phyloP scores from a whole-genome alignment of 768 basidiomycete species.

The Glaciozyma antarctica region DNA sequence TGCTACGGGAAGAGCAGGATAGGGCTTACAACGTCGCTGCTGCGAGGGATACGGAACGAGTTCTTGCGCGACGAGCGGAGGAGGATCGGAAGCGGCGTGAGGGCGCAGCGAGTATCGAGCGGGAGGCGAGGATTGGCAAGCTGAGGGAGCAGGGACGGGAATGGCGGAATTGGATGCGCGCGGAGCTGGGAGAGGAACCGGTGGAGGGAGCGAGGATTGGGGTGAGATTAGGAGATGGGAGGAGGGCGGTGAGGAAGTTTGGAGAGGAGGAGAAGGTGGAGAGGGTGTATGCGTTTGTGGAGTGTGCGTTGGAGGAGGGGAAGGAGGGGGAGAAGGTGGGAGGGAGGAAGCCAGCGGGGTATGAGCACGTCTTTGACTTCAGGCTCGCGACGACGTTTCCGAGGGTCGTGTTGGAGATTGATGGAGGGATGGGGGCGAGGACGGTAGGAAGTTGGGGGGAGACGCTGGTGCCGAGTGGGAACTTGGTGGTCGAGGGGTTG shows the following conservation, averaged over 20 bases:
- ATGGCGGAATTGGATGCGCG: conserved; percentile 51
- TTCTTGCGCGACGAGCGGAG: conserved; percentile 50
- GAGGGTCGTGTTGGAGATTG: conserved; percentile 41
- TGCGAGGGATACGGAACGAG: conserved; percentile 57
- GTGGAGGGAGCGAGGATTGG: conserved; percentile 48
- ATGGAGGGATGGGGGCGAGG: conserved; percentile 37
- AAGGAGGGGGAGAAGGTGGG: conserved; percentile 27
- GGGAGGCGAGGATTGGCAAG: conserved; percentile 35
- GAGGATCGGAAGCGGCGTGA: conserved; percentile 40
- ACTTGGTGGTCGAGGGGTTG: conserved; percentile 40
- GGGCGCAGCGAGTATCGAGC: conserved; percentile 7
- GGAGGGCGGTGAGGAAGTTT: conserved; percentile 55
- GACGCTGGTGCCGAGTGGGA: conserved; percentile 36
- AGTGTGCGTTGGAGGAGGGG: conserved; percentile 44
- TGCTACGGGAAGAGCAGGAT: conserved; percentile 62
- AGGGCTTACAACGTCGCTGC: conserved; percentile 62
- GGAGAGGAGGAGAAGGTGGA: conserved; percentile 48
- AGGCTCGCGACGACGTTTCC: conserved; percentile 62
- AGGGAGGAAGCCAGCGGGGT: conserved; percentile 35
- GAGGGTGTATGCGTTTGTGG: conserved; percentile 63
- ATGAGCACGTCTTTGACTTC: conserved; percentile 57
- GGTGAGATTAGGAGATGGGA: conserved; percentile 49
- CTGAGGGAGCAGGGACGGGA: conserved; percentile 47
- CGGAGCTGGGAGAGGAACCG: conserved; percentile 39
- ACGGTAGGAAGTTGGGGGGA: conserved; percentile 24